Base-by-base conservation (phyloP, 768 basidiomycete genomes). In the Kondoa subrosea region DNA sequence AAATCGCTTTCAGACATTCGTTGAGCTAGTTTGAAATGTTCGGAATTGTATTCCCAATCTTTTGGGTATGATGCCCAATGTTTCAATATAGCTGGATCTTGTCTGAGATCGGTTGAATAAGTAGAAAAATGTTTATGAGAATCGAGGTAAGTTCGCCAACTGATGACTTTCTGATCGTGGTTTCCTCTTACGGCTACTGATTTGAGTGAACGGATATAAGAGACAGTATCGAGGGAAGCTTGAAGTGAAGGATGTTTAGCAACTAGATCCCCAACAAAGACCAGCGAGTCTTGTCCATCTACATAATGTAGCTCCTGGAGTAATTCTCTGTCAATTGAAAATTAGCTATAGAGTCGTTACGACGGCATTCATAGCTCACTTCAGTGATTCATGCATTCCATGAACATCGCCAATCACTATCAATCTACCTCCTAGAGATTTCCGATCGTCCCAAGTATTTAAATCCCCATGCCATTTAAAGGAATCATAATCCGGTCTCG, bases 371-470 rank as follows among this genome's bases (percentile, higher is more conserved):
- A 29, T 31, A 15, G 77, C 86, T 67, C 66, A 89, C 88, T 83
- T 79, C 2, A 95, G 77, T 0, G 85, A 82, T 3, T 80, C 75
- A 65, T 82, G 80, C 83, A 86, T 89, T 59, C 88, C 89, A 79
- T 96, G 92, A 4, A 95, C 81, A 73, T 96, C 92, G 4, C 91
- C 92, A 15, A 95, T 79, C 69, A 90, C 77, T 57, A 96, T 83
- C 30, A 87, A 79, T 17, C 89, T 83, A 17, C 72, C 40, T 50
- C 40, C 40, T 21, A 8, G 8, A 68, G 27, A 74, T 73, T 17
- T 33, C 16, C 66, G 58, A n/a, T 70, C 67, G 29, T 67, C 60
- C 60, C 59, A 68, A 32, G 64, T 66, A 8, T 8, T 27, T 30
- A 70, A 63, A 33, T 67, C 67, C n/a, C 34, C 27, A 61, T 69